Evolutionary conservation across 768 basidiomycete species (phyloP).

Genomic region (Daedaleopsis nitida): DNA sequence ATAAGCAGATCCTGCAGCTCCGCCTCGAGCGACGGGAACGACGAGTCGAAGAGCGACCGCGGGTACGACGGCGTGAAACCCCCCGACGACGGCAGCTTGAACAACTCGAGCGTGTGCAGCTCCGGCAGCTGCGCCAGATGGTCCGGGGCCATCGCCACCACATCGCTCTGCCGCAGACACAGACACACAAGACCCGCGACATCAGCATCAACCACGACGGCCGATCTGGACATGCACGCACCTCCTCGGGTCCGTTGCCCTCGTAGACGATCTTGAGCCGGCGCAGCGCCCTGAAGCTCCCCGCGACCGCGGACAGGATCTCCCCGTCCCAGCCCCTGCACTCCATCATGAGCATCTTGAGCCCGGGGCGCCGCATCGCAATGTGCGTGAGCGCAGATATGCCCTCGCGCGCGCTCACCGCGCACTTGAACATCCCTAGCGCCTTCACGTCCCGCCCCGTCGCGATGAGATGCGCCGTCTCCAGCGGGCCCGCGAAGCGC

Average conservation of each 20-base stretch:
- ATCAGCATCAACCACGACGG: not conserved
- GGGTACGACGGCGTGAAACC: constrained; percentile 15
- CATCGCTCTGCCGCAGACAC: constrained; percentile 33
- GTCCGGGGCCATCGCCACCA: constrained; percentile 46
- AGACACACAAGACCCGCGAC: not conserved
- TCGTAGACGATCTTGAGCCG: constrained; percentile 44
- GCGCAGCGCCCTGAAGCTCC: constrained; percentile 39
- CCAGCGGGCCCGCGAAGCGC: constrained; percentile 12
- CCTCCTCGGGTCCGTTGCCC: constrained; percentile 40
- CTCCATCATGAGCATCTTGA: constrained; percentile 38
- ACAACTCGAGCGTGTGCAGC: constrained; percentile 43
- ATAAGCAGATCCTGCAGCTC: constrained; percentile 40
- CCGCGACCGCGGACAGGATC: constrained; percentile 43
- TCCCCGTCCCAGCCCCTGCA: constrained; percentile 46
- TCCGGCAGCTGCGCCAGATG: constrained; percentile 40
- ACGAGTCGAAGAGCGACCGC: constrained; percentile 20
- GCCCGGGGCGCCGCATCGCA: constrained; percentile 28
- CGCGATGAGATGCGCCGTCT: constrained; percentile 20
- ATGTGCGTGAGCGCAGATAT: constrained; percentile 23
- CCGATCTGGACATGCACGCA: constrained; percentile 24
- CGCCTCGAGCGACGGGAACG: constrained; percentile 27
- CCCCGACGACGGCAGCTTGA: constrained; percentile 22
- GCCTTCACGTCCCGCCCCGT: constrained; percentile 21
- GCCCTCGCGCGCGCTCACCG: constrained; percentile 18
- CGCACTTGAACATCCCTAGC: constrained; percentile 24